phyloP scores from a whole-genome alignment of 768 basidiomycete genomes.

The Lyophyllum semitale region DNA sequence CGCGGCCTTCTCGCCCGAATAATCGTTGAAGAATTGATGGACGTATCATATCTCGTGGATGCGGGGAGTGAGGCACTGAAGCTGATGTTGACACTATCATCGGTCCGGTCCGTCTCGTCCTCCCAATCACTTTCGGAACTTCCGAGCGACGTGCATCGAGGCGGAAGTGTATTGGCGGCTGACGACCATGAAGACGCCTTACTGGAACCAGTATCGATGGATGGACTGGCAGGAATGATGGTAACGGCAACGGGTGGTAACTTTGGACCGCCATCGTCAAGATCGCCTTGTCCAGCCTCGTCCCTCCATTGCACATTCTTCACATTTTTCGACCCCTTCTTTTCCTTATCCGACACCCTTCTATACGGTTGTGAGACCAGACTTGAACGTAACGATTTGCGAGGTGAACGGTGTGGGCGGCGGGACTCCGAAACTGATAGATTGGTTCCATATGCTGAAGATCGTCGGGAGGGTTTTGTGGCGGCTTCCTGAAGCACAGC shows the following conservation, averaged over 20 bases:
- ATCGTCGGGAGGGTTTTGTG: slow-evolving; percentile 33
- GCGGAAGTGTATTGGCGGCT: slow-evolving; percentile 31
- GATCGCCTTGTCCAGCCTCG: slow-evolving; percentile 79
- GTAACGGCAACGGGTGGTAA: slow-evolving; percentile 33
- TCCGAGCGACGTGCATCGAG: slow-evolving; percentile 50
- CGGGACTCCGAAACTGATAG: slow-evolving; percentile 56
- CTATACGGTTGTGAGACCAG: slow-evolving; percentile 60
- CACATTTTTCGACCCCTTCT: slow-evolving; percentile 51
- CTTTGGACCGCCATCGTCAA: slow-evolving; percentile 62
- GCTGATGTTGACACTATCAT: slow-evolving; percentile 69
- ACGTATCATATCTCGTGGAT: slow-evolving; percentile 28
- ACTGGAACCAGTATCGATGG: slow-evolving; percentile 21
- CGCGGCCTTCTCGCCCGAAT: slow-evolving; percentile 47
- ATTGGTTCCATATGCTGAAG: slow-evolving; percentile 40
- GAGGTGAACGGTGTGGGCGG: slow-evolving; percentile 58
- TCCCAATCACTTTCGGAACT: slow-evolving; percentile 89
- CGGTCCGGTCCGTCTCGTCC: slow-evolving; percentile 83
- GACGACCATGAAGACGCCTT: slow-evolving; percentile 21
- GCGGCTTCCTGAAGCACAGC: slow-evolving; percentile 36
- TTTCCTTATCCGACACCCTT: slow-evolving; percentile 65
- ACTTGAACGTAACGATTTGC: slow-evolving; percentile 74
- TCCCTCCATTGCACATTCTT: slow-evolving; percentile 90
- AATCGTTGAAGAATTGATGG: slow-evolving; percentile 24
- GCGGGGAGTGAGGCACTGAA: slow-evolving; percentile 44
- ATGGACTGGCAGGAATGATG: slow-evolving; percentile 47